Evolutionary conservation across 2,329 filamentous ascomycete genomes (phyloP), one percentile per base, ranked within the genome.

Genomic region (Alternaria novae-zelandiae): DNA sequence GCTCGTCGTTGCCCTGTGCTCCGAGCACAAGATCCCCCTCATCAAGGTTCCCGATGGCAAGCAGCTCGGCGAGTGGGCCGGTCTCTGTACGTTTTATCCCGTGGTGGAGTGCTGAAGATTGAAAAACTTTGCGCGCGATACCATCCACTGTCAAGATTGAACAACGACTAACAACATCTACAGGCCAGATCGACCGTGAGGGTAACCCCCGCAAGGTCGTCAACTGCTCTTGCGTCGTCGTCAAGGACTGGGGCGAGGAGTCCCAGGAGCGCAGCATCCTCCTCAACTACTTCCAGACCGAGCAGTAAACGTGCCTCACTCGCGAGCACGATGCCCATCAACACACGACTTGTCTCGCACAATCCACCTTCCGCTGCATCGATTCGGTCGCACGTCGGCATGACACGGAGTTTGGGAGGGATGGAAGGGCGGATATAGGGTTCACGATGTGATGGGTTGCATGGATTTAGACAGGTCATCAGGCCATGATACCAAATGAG

Each of bases 11-110:
- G 96, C 96, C 70, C 92, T 99, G 67, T 99, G 96, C 92, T 93
- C 91, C 72, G 96, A 99, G 90, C 96, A 99, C 89, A 97, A 97
- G 91, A 99, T 99, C 80, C 96, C 96, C 74, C 88, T 99, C 80
- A 99, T 99, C 90, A 98, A 99, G 93, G 96, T 99, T 72, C 95
- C 94, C 76, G 96, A 99, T 85, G 96, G 96, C 85, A 99, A 99
- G 91, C 93, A 97, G 89, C 88, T 99, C 80, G 96, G 96, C 87
- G 96, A 99, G 89, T 99, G 96, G 96, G 95, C 96, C 83, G 96
- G 96, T 87, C 91, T 99, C 81, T 99, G 96, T 98, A 90, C 83
- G 95, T 94, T 62, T 57, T 55, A 44, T 56, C 62, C 30, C 55
- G n/a, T 45, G 23, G 17, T 64, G 49, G 53, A n/a, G 45, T 21